Evolutionary conservation across 176 grass and related monocot species (phyloP).

Genomic region (Carex pumila): DNA sequence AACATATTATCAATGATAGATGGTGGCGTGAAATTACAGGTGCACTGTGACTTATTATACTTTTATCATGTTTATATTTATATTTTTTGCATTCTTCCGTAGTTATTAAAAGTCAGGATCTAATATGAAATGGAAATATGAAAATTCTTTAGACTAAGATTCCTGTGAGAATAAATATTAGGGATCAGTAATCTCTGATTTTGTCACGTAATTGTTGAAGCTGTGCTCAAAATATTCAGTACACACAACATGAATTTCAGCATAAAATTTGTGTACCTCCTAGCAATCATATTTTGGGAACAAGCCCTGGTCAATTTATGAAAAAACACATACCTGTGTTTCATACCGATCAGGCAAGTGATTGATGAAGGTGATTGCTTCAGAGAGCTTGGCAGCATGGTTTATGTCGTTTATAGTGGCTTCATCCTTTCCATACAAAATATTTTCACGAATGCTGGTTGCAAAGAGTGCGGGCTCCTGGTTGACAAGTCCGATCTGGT

Average conservation of each 20-base stretch:
- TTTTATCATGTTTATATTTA: not conserved
- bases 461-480: constrained; percentile 97
- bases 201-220: not conserved
- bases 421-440: constrained; percentile 79
- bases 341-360: constrained; percentile 79
- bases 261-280: not conserved
- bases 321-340: constrained; percentile 42
- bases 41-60: not conserved
- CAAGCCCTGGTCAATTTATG: not conserved
- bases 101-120: not conserved
- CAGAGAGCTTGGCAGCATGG: constrained; percentile 77
- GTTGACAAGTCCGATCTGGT: constrained; percentile 86
- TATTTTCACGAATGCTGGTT: constrained; percentile 95
- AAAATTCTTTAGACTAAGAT: not conserved
- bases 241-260: not conserved
- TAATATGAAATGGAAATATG: not conserved
- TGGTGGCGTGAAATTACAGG: not conserved
- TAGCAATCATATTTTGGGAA: not conserved
- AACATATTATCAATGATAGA: not conserved
- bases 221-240: not conserved
- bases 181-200: not conserved
- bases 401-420: constrained; percentile 63
- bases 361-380: constrained; percentile 80
- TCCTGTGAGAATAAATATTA: not conserved
- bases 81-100: not conserved